A percentile compares a stretch with the other conserved stretches of the same genome.
Evolutionary conservation across 2,329 filamentous ascomycete species (phyloP).

Genomic region (Sclerotinia subarctica): DNA sequence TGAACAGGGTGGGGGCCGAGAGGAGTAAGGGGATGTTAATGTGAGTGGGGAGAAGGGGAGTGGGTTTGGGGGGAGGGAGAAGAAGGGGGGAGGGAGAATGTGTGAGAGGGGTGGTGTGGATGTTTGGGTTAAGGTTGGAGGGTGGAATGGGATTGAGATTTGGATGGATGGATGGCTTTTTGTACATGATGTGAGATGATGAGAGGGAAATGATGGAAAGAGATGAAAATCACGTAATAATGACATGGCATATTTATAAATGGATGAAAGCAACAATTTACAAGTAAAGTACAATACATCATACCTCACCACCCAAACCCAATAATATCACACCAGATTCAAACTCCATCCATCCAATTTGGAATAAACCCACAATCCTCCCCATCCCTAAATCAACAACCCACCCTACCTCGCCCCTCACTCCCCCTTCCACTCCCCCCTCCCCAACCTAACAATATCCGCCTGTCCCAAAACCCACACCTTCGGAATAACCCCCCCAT

Average conservation of each 20-base stretch:
- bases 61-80: conserved; percentile 46
- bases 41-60: conserved; percentile 38
- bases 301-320: too few species aligned
- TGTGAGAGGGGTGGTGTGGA: conserved; percentile 36
- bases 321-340: background rate
- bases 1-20: conserved; percentile 45
- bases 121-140: conserved; percentile 24
- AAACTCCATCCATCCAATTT: background rate
- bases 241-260: background rate
- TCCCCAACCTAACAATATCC: conserved; percentile 52
- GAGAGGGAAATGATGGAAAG: too few species aligned
- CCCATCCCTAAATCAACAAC: background rate
- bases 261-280: too few species aligned
- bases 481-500: conserved; percentile 42
- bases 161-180: background rate
- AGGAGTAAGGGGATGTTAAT: conserved; percentile 44
- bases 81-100: conserved; percentile 43
- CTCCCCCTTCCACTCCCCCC: conserved; percentile 40
- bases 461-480: conserved; percentile 48
- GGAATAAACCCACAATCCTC: background rate
- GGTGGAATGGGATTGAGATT: too few species aligned
- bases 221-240: background rate
- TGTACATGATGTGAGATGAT: background rate
- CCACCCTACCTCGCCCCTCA: too few species aligned
- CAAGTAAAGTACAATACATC: too few species aligned